These are phyloP conservation scores for Myxozyma nipponensis DNA, from an alignment of 805 yeast species.

Conservation along the genomic window DNA sequence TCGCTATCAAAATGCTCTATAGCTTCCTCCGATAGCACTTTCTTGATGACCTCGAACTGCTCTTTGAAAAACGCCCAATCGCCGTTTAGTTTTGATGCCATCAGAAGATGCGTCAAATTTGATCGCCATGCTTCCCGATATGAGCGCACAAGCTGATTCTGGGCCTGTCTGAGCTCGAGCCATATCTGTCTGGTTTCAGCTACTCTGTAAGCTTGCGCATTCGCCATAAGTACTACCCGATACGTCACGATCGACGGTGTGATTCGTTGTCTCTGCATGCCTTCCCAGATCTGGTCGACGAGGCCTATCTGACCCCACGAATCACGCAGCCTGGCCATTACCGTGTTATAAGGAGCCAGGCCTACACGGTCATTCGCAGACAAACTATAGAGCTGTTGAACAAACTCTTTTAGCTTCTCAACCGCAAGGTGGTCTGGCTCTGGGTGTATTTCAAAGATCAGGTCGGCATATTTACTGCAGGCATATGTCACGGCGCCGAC, in stretches of 20 bases:
- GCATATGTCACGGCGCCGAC: not conserved
- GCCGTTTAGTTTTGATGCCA: constrained; percentile 9
- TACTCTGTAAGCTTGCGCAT: constrained; percentile 2
- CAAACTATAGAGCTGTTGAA: not conserved
- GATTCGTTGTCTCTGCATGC: constrained; percentile 8
- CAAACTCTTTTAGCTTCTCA: not conserved
- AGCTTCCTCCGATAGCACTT: not conserved
- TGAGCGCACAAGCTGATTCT: not conserved
- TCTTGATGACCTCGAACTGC: not conserved
- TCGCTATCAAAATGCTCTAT: not conserved
- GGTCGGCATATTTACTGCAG: not conserved
- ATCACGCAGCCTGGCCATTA: not conserved
- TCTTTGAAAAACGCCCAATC: constrained; percentile 12
- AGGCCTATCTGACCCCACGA: constrained; percentile 5
- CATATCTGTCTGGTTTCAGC: constrained; percentile 1
- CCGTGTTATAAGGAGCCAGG: constrained; percentile 5
- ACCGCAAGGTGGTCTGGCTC: not conserved
- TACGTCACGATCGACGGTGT: constrained; percentile 12
- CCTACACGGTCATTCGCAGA: not conserved
- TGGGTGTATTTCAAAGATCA: constrained; percentile 1
- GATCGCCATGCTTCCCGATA: constrained; percentile 5
- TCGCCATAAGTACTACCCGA: constrained; percentile 8
- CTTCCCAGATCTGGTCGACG: constrained; percentile 8
- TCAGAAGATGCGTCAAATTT: constrained; percentile 9
- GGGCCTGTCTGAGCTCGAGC: constrained; percentile 5